Evolutionary conservation across 331 rosid genomes (phyloP).

Genomic region (Quercus phellos): DNA sequence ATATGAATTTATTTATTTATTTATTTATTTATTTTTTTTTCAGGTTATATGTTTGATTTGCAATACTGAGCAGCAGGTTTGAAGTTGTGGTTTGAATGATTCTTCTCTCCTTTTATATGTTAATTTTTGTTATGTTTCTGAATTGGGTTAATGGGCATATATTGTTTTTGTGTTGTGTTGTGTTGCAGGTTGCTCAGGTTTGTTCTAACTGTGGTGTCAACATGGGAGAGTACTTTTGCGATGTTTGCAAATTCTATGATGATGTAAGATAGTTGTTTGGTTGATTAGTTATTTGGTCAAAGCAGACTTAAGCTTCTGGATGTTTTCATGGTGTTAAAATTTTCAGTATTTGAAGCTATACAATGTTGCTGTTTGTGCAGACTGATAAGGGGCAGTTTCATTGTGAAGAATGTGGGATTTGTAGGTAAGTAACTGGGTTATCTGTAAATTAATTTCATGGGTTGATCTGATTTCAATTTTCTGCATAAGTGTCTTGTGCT

Average conservation of each 20-base stretch:
- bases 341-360: background rate
- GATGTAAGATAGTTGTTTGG: slow-evolving; percentile 27
- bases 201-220: slow-evolving; percentile 66
- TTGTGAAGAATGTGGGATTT: slow-evolving; percentile 70
- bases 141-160: background rate
- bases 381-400: slow-evolving; percentile 56
- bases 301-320: slow-evolving; percentile 1
- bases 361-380: slow-evolving; percentile 34
- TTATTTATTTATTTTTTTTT: background rate
- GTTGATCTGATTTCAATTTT: slow-evolving; percentile 7
- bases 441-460: background rate
- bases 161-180: background rate
- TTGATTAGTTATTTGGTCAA: background rate
- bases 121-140: background rate
- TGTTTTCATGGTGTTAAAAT: background rate
- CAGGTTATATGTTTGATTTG: slow-evolving; percentile 69
- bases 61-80: slow-evolving; percentile 50
- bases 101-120: background rate
- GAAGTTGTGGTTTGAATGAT: slow-evolving; percentile 5
- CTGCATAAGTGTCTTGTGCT: background rate
- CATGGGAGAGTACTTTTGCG: slow-evolving; percentile 75
- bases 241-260: slow-evolving; percentile 69
- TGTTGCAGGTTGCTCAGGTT: slow-evolving; percentile 51
- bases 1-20: background rate
- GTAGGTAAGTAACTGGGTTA: slow-evolving; percentile 42